Percentiles rank a stretch among this genome's conserved stretches.
These are phyloP conservation scores for Nicotiana attenuata DNA, from an alignment of 257 asterid genomes.

Conservation along the genomic window DNA sequence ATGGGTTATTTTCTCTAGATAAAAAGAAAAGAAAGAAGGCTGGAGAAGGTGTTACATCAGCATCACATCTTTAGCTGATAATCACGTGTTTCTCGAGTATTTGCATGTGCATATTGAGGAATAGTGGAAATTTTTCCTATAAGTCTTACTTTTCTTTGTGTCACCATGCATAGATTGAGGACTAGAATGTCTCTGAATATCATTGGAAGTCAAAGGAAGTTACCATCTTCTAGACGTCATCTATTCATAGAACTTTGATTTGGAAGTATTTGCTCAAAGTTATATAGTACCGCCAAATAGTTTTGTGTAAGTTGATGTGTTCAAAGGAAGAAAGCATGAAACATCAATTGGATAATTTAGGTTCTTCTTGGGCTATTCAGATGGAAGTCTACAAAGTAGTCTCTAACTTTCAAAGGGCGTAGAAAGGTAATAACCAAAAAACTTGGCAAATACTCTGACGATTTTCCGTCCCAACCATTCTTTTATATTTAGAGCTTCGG, in stretches of 20 bases:
- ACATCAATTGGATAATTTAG: not conserved
- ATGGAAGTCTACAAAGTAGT: not conserved
- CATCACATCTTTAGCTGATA: not conserved
- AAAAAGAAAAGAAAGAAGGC: not conserved
- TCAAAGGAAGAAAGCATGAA: not conserved
- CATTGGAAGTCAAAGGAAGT: not conserved
- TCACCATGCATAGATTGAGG: not conserved
- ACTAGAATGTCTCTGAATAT: not conserved
- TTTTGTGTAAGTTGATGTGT: not conserved
- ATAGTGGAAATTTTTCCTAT: not conserved
- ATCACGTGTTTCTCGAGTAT: not conserved
- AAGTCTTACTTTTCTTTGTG: not conserved
- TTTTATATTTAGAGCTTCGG: not conserved
- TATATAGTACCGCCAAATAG: not conserved
- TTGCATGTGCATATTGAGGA: not conserved
- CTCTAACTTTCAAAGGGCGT: not conserved
- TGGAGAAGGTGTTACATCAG: not conserved
- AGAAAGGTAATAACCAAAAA: not conserved
- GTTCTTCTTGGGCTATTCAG: slow-evolving; percentile 7
- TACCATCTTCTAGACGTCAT: not conserved
- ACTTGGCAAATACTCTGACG: not conserved
- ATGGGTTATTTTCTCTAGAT: not conserved
- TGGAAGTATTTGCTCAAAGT: not conserved
- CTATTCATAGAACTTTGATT: not conserved
- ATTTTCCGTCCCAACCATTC: not conserved